phyloP scores from a whole-genome alignment of 495 filamentous ascomycete species.

The Pseudoneurospora amorphoporcata region DNA sequence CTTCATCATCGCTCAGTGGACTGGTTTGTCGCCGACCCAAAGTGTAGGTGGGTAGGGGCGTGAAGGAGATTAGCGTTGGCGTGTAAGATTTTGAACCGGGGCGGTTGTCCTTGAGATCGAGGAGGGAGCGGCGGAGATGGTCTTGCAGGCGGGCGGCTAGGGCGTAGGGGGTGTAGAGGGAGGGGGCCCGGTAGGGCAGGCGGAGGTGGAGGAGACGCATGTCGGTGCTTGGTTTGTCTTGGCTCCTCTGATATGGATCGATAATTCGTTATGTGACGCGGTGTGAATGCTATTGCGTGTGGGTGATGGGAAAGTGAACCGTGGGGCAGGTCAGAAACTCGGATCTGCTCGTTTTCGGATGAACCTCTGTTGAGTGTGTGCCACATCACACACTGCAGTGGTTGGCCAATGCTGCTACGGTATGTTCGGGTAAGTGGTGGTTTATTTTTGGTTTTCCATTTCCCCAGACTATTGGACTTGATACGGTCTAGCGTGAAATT shows the following conservation, averaged over 20 bases:
- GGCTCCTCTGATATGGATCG: neutral
- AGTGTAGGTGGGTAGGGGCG: conserved; percentile 79
- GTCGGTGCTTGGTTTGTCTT: neutral
- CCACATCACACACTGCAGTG: neutral
- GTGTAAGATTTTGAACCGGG: conserved; percentile 11
- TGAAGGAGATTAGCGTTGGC: conserved; percentile 74
- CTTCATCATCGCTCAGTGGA: conserved; percentile 40
- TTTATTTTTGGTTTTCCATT: neutral
- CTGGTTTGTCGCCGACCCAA: conserved; percentile 73
- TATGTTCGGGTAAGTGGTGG: neutral
- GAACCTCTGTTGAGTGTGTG: neutral
- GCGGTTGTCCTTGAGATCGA: conserved; percentile 22
- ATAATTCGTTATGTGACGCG: neutral
- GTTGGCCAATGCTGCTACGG: neutral
- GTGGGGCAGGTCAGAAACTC: neutral
- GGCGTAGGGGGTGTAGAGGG: conserved; percentile 26
- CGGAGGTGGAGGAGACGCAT: conserved; percentile 59
- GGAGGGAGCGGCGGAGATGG: conserved; percentile 20
- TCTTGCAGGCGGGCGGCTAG: conserved; percentile 34
- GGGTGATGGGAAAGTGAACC: neutral
- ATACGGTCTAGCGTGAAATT: neutral
- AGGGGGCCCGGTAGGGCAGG: conserved; percentile 38
- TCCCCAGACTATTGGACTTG: neutral
- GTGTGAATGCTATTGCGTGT: neutral
- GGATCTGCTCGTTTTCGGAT: neutral